These are phyloP conservation scores for Sporothrix protearum DNA, from an alignment of 2,329 filamentous ascomycete species.

Conservation along the genomic window DNA sequence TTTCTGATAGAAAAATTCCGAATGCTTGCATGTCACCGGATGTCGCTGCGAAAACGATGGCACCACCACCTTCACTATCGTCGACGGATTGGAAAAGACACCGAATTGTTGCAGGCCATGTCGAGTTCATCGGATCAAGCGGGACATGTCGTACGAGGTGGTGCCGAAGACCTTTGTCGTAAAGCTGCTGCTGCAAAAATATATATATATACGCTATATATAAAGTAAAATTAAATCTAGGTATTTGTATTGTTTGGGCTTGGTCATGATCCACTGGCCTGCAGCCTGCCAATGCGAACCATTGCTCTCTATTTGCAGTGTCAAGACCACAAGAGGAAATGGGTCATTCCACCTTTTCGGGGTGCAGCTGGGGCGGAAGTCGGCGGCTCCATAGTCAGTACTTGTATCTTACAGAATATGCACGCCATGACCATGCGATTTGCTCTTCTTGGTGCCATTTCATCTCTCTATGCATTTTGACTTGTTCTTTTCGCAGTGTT, in stretches of 20 bases:
- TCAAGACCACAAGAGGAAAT: no score
- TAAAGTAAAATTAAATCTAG: no score
- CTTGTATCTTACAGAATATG: neutral
- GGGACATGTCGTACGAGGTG: neutral
- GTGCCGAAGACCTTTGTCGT: neutral
- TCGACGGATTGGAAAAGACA: neutral
- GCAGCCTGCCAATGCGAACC: neutral
- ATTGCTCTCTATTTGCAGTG: no score
- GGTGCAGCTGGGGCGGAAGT: neutral
- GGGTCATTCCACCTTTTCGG: conserved; percentile 4
- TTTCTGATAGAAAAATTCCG: no score
- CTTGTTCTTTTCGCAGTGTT: neutral
- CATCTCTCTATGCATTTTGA: neutral
- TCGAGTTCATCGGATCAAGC: neutral
- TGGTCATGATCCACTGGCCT: neutral
- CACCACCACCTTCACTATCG: neutral
- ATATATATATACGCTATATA: no score
- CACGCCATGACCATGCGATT: neutral
- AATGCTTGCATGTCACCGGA: neutral
- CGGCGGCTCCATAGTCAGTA: neutral
- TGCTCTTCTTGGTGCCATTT: neutral
- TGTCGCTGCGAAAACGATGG: neutral
- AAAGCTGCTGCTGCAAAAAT: neutral
- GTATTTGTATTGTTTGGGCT: neutral
- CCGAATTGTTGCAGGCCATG: neutral